Evolutionary conservation across 768 basidiomycete species (phyloP).

Genomic region (Russula brevipes): DNA sequence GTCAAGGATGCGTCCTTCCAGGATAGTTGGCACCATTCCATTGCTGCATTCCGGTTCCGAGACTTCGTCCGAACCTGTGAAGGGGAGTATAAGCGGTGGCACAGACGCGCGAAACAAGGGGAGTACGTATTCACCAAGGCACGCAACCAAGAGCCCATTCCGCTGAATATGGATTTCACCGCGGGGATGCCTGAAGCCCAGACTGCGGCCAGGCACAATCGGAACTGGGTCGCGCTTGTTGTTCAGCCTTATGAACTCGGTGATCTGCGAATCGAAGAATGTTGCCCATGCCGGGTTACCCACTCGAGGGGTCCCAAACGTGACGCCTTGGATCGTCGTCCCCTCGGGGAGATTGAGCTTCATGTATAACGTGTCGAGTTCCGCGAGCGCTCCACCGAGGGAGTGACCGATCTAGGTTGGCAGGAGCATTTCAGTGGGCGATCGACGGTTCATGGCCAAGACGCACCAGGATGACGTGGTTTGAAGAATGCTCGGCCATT

Average conservation of each 20-base stretch:
- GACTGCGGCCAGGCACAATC: slow-evolving; percentile 17
- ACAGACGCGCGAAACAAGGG: no score
- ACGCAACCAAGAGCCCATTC: slow-evolving; percentile 10
- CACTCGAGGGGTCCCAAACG: slow-evolving; percentile 24
- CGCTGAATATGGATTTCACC: slow-evolving; percentile 19
- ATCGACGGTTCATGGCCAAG: neutral
- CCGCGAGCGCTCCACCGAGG: slow-evolving; percentile 23
- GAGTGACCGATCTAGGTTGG: slow-evolving; percentile 13
- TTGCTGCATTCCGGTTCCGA: slow-evolving; percentile 52
- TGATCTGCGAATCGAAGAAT: slow-evolving; percentile 19
- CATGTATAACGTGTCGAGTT: slow-evolving; percentile 22
- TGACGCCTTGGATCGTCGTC: slow-evolving; percentile 20
- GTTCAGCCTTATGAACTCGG: slow-evolving; percentile 22
- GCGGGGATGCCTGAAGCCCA: slow-evolving; percentile 18
- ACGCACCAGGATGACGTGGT: slow-evolving; percentile 19
- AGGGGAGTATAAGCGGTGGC: no score
- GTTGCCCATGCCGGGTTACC: slow-evolving; percentile 16
- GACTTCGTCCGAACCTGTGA: slow-evolving; percentile 44
- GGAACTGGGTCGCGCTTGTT: slow-evolving; percentile 21
- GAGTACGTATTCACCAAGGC: slow-evolving; percentile 3
- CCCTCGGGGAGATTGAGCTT: slow-evolving; percentile 22
- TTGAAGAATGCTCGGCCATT: slow-evolving; percentile 10
- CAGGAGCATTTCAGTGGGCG: neutral
- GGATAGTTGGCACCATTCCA: slow-evolving; percentile 49
- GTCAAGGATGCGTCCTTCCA: slow-evolving; percentile 35